phyloP scores from a whole-genome alignment of 2,329 filamentous ascomycete genomes.

The Fusarium penzigii region DNA sequence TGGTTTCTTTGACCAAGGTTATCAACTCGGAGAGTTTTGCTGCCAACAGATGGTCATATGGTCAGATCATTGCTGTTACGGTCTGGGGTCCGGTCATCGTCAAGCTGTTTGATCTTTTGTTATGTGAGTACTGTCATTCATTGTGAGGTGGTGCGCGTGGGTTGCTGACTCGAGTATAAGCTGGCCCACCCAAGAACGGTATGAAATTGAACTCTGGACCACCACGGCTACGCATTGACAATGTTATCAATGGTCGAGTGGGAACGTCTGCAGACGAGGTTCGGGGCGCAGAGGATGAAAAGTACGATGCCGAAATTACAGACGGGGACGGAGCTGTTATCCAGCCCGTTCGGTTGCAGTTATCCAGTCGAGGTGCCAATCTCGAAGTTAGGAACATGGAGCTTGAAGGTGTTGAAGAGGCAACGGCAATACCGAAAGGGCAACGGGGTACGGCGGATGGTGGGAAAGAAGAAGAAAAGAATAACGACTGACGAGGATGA shows the following conservation, averaged over 20 bases:
- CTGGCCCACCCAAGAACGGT: conserved; percentile 41
- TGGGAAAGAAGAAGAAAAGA: not conserved
- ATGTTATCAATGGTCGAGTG: conserved; percentile 38
- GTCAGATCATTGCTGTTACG: conserved; percentile 42
- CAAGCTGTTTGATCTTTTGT: conserved; percentile 39
- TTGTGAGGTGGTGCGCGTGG: not conserved
- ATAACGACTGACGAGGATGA: not conserved
- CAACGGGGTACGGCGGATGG: not conserved
- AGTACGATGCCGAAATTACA: conserved; percentile 10
- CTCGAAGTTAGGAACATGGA: not conserved
- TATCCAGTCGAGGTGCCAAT: conserved; percentile 1
- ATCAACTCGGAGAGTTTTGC: conserved; percentile 39
- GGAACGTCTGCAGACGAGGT: conserved; percentile 28
- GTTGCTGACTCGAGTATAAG: conserved; percentile 28
- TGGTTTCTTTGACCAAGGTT: conserved; percentile 38
- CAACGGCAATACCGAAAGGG: not conserved
- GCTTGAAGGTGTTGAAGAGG: not conserved
- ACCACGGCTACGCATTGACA: conserved; percentile 41
- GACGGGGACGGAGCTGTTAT: conserved; percentile 10
- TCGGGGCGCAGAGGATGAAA: conserved; percentile 20
- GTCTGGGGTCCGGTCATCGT: conserved; percentile 43
- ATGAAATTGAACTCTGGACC: conserved; percentile 38
- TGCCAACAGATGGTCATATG: conserved; percentile 38
- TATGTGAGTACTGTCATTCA: conserved; percentile 31
- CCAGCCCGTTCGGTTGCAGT: conserved; percentile 7